These are phyloP conservation scores for Botryobasidium botryosum DNA, from an alignment of 768 basidiomycete species.

Conservation along the genomic window DNA sequence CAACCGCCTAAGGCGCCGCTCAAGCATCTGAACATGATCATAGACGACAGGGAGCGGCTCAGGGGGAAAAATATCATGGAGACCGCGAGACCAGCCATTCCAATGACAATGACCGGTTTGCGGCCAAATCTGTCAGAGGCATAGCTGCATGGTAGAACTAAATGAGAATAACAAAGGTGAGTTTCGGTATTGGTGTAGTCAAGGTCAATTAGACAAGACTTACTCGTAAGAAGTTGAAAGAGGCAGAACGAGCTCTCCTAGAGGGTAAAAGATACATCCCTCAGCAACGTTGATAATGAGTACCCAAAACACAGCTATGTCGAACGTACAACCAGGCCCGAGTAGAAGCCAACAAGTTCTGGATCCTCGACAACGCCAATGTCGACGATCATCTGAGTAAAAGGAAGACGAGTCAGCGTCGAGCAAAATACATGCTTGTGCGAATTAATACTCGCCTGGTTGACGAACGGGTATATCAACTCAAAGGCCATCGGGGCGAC, in stretches of 20 bases:
- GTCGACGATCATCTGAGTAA: neutral
- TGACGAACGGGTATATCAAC: neutral
- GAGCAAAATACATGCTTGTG: too few relatives aligned
- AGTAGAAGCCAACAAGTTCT: neutral
- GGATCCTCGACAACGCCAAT: neutral
- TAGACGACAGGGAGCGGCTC: neutral
- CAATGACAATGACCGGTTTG: neutral
- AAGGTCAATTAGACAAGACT: neutral
- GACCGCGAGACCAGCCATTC: neutral
- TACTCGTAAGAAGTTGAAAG: neutral
- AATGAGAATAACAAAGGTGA: neutral
- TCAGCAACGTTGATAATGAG: too few relatives aligned
- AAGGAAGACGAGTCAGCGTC: too few relatives aligned
- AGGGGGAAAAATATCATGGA: neutral
- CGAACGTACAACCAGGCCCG: neutral
- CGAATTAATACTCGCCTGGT: too few relatives aligned
- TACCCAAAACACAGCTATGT: too few relatives aligned
- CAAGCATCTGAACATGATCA: neutral
- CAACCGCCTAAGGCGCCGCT: neutral
- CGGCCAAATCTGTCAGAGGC: neutral
- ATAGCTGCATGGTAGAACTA: neutral
- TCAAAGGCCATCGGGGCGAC: slow-evolving; percentile 12
- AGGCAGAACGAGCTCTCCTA: too few relatives aligned
- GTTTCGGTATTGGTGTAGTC: neutral
- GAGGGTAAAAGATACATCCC: too few relatives aligned